These are phyloP conservation scores for Penicillium angulare DNA, from an alignment of 495 filamentous ascomycete species.

Conservation along the genomic window DNA sequence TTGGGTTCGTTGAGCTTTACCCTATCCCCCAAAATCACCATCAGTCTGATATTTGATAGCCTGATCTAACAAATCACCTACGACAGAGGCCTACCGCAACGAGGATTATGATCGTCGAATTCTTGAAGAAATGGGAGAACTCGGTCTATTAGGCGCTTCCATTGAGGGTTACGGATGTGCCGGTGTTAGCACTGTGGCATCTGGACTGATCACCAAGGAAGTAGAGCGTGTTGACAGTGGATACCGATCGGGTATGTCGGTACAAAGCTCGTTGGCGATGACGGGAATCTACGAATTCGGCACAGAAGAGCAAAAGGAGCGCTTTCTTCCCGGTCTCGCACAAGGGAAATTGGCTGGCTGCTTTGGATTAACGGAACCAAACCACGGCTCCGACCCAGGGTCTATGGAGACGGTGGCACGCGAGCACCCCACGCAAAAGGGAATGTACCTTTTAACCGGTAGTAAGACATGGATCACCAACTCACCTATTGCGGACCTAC, in stretches of 20 bases:
- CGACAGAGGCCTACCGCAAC: slow-evolving; percentile 85
- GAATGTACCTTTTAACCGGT: slow-evolving; percentile 76
- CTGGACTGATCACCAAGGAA: slow-evolving; percentile 89
- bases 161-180: slow-evolving; percentile 93
- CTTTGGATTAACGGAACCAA: slow-evolving; percentile 95
- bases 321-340: slow-evolving; percentile 78
- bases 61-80: neutral
- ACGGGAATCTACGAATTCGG: slow-evolving; percentile 95
- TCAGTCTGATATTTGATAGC: neutral
- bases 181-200: slow-evolving; percentile 87
- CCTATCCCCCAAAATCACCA: neutral
- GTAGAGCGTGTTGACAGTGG: slow-evolving; percentile 96
- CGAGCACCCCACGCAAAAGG: slow-evolving; percentile 83
- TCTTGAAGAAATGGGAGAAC: slow-evolving; percentile 91
- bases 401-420: slow-evolving; percentile 91
- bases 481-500: slow-evolving; percentile 86
- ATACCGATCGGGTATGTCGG: slow-evolving; percentile 93
- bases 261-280: slow-evolving; percentile 94
- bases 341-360: slow-evolving; percentile 85
- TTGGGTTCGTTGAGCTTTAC: slow-evolving; percentile 85
- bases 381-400: slow-evolving; percentile 95
- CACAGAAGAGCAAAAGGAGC: slow-evolving; percentile 84
- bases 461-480: slow-evolving; percentile 99
- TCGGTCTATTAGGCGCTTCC: slow-evolving; percentile 86
- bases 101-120: slow-evolving; percentile 90